Percentiles rank a stretch among this genome's conserved stretches.
Conservation (phyloP, 768 basidiomycete species). For the Omphalotus guepiniiformis region DNA sequence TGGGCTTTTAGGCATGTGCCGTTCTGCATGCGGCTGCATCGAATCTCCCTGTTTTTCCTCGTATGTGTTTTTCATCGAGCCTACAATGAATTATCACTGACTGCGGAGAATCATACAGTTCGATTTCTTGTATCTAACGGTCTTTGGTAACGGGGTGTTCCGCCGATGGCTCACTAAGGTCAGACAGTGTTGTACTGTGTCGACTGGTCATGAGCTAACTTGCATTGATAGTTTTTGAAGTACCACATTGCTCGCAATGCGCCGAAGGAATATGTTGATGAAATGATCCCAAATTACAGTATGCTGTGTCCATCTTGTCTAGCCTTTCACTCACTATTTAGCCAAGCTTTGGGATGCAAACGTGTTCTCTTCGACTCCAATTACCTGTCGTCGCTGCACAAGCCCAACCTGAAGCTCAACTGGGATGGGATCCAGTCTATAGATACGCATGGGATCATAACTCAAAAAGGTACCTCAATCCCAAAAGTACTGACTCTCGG, state of each 20-base stretch:
- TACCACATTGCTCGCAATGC: constrained; percentile 35
- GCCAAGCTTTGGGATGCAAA: constrained; percentile 47
- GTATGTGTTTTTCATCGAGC: constrained; percentile 7
- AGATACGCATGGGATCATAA: constrained; percentile 37
- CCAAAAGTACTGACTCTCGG: constrained; percentile 11
- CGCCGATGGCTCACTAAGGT: constrained; percentile 7
- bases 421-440: constrained; percentile 38
- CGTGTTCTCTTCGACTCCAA: constrained; percentile 47
- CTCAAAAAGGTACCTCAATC: constrained; percentile 27
- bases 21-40: constrained; percentile 26
- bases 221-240: constrained; percentile 13
- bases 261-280: constrained; percentile 40
- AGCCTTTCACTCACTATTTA: not conserved
- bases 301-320: constrained; percentile 9
- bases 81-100: constrained; percentile 7
- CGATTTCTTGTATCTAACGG: constrained; percentile 3
- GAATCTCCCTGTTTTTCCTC: constrained; percentile 16
- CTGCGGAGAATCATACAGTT: not conserved
- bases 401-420: constrained; percentile 41
- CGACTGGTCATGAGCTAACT: not conserved
- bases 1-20: constrained; percentile 41
- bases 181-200: constrained; percentile 6
- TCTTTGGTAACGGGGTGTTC: not conserved
- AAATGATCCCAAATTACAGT: constrained; percentile 49
- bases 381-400: constrained; percentile 41